Conservation (phyloP, 371 early-diverging fungal genomes). For the Mortierella sp. region DNA sequence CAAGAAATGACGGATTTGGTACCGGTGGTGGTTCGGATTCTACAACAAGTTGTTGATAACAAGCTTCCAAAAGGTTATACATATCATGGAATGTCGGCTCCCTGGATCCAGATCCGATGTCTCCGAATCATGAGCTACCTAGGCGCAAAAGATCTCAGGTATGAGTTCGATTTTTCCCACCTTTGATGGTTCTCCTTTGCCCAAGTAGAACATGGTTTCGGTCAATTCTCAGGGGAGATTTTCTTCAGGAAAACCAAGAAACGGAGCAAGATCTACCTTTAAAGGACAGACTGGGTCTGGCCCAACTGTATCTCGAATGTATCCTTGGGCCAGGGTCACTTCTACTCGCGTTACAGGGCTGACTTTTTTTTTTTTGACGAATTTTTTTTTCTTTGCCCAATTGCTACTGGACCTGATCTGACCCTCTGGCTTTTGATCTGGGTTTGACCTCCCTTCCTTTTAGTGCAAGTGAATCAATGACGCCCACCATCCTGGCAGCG, state of each 20-base stretch:
- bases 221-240: too few species aligned
- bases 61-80: constrained; percentile 47
- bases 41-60: constrained; percentile 46
- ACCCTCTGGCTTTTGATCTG: too few species aligned
- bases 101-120: constrained; percentile 52
- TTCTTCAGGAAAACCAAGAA: too few species aligned
- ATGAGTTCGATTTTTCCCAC: not conserved
- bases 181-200: not conserved
- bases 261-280: too few species aligned
- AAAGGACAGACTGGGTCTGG: too few species aligned
- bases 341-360: too few species aligned
- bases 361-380: constrained; percentile 1
- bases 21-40: constrained; percentile 31
- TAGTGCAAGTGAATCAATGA: constrained; percentile 51
- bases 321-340: too few species aligned
- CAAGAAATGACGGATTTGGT: constrained; percentile 29
- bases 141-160: constrained; percentile 48
- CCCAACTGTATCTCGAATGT: too few species aligned
- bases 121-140: constrained; percentile 44
- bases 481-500: constrained; percentile 37
- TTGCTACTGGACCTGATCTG: too few species aligned
- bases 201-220: too few species aligned
- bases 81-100: constrained; percentile 48
- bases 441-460: constrained; percentile 5
- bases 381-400: not conserved